Conservation (phyloP, 2,329 filamentous ascomycete genomes). For the Curvularia verruculosa region DNA sequence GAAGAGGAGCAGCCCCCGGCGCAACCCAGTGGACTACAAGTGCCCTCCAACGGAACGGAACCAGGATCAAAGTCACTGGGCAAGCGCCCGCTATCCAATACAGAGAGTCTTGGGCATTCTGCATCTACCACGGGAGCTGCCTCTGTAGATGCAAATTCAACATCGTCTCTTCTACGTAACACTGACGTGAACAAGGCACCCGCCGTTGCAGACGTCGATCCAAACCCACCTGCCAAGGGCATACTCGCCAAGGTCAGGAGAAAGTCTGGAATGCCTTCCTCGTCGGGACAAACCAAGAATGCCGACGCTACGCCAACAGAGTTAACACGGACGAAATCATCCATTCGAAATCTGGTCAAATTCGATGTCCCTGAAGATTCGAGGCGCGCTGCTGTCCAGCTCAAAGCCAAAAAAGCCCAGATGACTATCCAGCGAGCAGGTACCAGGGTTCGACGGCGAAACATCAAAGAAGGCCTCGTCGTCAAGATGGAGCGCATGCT, state of each 20-base stretch:
- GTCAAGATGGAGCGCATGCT: conserved; percentile 73
- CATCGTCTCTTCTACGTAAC: conserved; percentile 45
- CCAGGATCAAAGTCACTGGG: conserved; percentile 25
- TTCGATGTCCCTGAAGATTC: conserved; percentile 53
- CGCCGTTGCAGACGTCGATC: conserved; percentile 25
- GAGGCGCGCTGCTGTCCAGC: conserved; percentile 45
- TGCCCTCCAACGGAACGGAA: conserved; percentile 28
- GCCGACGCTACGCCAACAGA: conserved; percentile 16
- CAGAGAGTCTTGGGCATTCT: conserved; percentile 35
- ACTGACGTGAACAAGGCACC: conserved; percentile 44
- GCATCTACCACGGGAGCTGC: conserved; percentile 34
- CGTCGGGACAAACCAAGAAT: conserved; percentile 12
- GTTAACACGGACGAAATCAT: conserved; percentile 36
- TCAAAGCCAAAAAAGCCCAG: conserved; percentile 50
- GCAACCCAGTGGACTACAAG: conserved; percentile 41
- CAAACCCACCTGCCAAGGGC: conserved; percentile 29
- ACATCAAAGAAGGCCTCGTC: conserved; percentile 63
- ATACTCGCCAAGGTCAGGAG: conserved; percentile 39
- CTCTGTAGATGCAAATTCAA: conserved; percentile 47
- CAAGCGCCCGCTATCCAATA: conserved; percentile 40
- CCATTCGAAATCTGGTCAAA: conserved; percentile 48
- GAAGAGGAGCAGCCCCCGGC: conserved; percentile 23
- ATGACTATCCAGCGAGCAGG: conserved; percentile 45
- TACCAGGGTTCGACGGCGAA: conserved; percentile 47
- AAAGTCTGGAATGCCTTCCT: conserved; percentile 31